Percentiles rank a stretch among this genome's conserved stretches.
Conservation (phyloP, 129 eudicot species). For the Oenanthe sinensis region DNA sequence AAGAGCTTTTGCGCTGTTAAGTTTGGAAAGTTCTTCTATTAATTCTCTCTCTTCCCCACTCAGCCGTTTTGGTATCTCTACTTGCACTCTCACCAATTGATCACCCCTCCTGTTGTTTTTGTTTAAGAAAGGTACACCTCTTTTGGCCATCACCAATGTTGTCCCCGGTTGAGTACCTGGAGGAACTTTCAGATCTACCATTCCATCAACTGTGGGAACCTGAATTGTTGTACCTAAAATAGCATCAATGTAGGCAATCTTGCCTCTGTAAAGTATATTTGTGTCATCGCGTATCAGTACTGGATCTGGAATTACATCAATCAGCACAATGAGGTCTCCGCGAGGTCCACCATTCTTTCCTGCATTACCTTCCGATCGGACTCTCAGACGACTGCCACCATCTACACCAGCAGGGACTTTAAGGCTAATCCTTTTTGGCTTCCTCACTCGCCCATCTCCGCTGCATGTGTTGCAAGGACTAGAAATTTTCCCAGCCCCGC, state of each 20-base stretch:
- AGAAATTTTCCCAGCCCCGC: constrained; percentile 66
- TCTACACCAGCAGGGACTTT: constrained; percentile 94
- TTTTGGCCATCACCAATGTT: constrained; percentile 77
- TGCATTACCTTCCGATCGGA: constrained; percentile 74
- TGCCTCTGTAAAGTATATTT: constrained; percentile 72
- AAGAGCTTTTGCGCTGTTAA: constrained; percentile 57
- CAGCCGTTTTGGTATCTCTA: constrained; percentile 74
- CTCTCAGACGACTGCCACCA: constrained; percentile 70
- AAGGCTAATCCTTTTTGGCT: constrained; percentile 67
- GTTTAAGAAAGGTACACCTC: constrained; percentile 73
- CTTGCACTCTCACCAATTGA: constrained; percentile 86
- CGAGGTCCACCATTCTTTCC: constrained; percentile 89
- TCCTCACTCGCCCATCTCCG: constrained; percentile 78
- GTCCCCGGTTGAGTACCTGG: constrained; percentile 89
- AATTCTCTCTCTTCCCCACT: constrained; percentile 78
- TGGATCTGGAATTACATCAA: constrained; percentile 73
- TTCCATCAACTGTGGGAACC: constrained; percentile 87
- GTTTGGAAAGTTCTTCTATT: constrained; percentile 54
- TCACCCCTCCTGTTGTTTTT: constrained; percentile 75
- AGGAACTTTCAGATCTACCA: constrained; percentile 73
- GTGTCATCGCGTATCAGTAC: constrained; percentile 74
- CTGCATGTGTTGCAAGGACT: constrained; percentile 69
- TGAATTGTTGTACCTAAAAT: constrained; percentile 71
- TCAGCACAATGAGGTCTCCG: constrained; percentile 68
- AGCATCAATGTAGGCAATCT: constrained; percentile 74